Base-by-base conservation (phyloP, 805 yeast species). In the Yarrowia yakushimensis region DNA sequence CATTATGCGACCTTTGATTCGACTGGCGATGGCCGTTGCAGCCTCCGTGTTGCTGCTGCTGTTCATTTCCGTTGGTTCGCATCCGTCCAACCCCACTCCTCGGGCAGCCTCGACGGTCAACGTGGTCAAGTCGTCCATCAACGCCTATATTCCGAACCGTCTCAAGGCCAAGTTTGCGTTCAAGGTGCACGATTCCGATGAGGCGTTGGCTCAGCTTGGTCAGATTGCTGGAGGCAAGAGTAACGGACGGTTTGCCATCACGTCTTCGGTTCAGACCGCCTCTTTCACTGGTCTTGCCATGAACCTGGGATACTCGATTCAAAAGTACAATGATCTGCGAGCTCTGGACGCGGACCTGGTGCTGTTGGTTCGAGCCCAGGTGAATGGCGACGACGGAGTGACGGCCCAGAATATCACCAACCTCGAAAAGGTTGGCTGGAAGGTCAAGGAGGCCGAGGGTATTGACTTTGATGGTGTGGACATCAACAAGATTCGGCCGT, bases 401-500 rank as follows among this genome's bases (percentile, higher is more conserved):
- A 66, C 69, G 8, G 63, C 65, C 8, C 65, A 66, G 52, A 67
- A 68, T 23, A 69, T 67, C 41, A 64, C 69, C 7, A 39, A 66
- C 5, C 62, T 68, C 15, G 66, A 66, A 37, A 62, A 64, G n/a
- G 68, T 66, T 4, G 71, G 71, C 11, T 68, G 71, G 71, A 63
- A 43, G 20, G 63, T 68, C 31, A 52, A 63, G 67, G 64, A 63
- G 25, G 67, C 66, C 20, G 61, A 64, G 31, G 71, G 67, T 12
- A 60, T 68, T 10, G 70, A 67, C n/a, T 67, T 68, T n/a, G 68
- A 69, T 22, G 64, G 63, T 27, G 70, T 68, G 39, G 67, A 68
- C 46, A 64, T 65, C 54, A 62, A 54, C 34, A 45, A 55, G 39
- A 67, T 68, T 42, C 45, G 69, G 34, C 63, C 68, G 33, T 69